Evolutionary conservation across 75 land plant species (phyloP).

Genomic region (Selaginella tamariscina): DNA sequence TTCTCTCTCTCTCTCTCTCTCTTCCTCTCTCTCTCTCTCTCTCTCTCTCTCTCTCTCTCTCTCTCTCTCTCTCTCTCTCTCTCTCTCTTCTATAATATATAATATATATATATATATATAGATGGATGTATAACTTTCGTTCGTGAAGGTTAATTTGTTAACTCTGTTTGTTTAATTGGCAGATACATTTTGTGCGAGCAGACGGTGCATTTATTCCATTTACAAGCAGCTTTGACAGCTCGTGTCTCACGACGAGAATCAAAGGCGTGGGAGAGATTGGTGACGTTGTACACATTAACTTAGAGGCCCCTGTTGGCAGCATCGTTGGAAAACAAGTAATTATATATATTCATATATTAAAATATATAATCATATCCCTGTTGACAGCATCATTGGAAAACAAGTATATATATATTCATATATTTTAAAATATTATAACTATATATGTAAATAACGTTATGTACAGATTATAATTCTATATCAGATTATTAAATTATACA

Average conservation of each 20-base stretch:
- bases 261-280: not conserved
- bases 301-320: not conserved
- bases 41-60: too few species aligned
- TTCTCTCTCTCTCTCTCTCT: not conserved
- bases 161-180: not conserved
- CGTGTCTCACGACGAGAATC: not conserved
- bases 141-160: not conserved
- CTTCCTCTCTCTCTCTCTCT: too few species aligned
- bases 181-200: not conserved
- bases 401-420: too few species aligned
- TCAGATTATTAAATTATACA: too few species aligned
- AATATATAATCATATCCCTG: too few species aligned
- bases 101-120: too few species aligned
- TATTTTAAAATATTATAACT: too few species aligned
- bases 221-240: not conserved
- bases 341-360: too few species aligned
- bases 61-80: slow-evolving; percentile 14
- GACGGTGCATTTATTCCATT: slow-evolving; percentile 9
- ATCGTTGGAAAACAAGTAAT: not conserved
- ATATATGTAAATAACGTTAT: too few species aligned
- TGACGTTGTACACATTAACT: not conserved
- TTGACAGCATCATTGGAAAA: too few species aligned
- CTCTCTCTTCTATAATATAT: too few species aligned
- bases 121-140: not conserved
- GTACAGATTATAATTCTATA: too few species aligned